phyloP scores from a whole-genome alignment of 2,329 filamentous ascomycete species.

The Botrytis byssoidea region DNA sequence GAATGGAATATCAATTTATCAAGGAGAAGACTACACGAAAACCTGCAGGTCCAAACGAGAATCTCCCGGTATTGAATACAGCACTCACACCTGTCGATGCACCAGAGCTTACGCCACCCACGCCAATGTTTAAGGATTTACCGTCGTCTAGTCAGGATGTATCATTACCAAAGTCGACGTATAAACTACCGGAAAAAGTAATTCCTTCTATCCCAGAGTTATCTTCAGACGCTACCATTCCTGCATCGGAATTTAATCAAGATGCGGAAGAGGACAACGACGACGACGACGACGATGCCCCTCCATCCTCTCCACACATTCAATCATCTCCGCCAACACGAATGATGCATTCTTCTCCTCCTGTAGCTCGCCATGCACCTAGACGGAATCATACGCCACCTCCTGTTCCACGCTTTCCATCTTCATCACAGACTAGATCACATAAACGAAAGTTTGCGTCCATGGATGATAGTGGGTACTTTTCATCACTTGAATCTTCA shows the following conservation, averaged over 20 bases:
- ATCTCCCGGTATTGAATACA: conserved; percentile 39
- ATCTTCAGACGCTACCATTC: conserved; percentile 76
- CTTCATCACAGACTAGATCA: conserved; percentile 62
- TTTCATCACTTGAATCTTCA: conserved; percentile 92
- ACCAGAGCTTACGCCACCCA: conserved; percentile 28
- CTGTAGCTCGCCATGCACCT: conserved; percentile 60
- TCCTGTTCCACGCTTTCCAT: conserved; percentile 58
- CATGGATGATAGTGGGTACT: conserved; percentile 94
- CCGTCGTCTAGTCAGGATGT: conserved; percentile 32
- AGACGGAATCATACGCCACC: conserved; percentile 73
- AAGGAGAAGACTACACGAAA: conserved; percentile 77
- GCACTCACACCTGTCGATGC: conserved; percentile 29
- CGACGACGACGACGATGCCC: conserved; percentile 22
- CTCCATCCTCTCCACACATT: conserved; percentile 45
- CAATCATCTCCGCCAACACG: conserved; percentile 68
- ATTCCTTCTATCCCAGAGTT: conserved; percentile 48
- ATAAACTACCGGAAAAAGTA: conserved; percentile 29
- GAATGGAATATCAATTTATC: conserved; percentile 84
- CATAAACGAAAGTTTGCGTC: conserved; percentile 76
- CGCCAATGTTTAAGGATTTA: conserved; percentile 32
- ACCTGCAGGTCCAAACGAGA: conserved; percentile 54
- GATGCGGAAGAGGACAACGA: conserved; percentile 51
- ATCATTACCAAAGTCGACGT: conserved; percentile 29
- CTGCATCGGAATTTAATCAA: conserved; percentile 62
- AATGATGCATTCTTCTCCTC: conserved; percentile 87